Conservation (phyloP, 2,329 filamentous ascomycete genomes). For the Plectosphaerella sp. region DNA sequence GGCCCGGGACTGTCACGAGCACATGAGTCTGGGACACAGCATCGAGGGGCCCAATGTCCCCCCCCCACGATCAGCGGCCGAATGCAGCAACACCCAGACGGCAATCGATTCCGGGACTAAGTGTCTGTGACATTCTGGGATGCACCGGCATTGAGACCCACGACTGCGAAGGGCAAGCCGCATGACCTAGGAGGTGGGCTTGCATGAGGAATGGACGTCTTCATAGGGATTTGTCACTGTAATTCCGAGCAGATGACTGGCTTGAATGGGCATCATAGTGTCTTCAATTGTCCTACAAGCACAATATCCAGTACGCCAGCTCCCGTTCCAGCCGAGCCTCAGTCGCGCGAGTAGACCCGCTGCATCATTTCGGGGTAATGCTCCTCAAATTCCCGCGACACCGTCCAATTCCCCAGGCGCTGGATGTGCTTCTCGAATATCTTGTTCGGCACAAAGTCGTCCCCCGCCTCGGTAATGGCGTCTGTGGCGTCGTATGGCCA, state of each 20-base stretch:
- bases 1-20: neutral
- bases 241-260: neutral
- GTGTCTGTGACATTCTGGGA: neutral
- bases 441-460: neutral
- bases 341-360: slow-evolving; percentile 1
- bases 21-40: neutral
- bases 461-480: neutral
- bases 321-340: neutral
- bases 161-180: neutral
- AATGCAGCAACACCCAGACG: neutral
- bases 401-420: neutral
- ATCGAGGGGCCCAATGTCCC: neutral
- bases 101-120: neutral
- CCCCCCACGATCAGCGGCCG: neutral
- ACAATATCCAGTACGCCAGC: neutral
- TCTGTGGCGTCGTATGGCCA: slow-evolving; percentile 2
- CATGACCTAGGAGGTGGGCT: neutral
- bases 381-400: slow-evolving; percentile 1
- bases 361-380: neutral
- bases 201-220: neutral
- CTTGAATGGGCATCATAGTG: neutral
- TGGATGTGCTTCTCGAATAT: slow-evolving; percentile 6
- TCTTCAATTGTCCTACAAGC: neutral
- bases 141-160: neutral
- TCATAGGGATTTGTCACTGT: neutral